A percentile compares a stretch with the other conserved stretches of the same genome.
These are phyloP conservation scores for Plasmodium knowlesi DNA, from an alignment of 169 alveolate genomes.

Conservation along the genomic window DNA sequence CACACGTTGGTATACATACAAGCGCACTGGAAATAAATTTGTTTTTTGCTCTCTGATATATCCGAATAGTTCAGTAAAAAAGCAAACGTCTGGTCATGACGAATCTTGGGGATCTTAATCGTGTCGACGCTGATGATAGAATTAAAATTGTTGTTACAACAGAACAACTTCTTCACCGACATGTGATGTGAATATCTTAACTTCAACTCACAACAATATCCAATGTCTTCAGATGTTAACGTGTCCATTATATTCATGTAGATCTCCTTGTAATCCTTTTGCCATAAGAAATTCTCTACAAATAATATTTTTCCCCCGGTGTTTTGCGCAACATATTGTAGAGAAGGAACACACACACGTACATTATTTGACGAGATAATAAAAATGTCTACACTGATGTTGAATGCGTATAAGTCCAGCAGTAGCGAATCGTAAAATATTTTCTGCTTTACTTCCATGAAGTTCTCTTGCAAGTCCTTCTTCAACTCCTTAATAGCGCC, in stretches of 20 bases:
- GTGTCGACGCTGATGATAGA: constrained; percentile 77
- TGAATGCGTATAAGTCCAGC: constrained; percentile 49
- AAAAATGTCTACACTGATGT: constrained; percentile 59
- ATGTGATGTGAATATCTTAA: constrained; percentile 77
- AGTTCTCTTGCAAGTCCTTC: constrained; percentile 31
- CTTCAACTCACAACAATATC: constrained; percentile 82
- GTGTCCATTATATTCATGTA: constrained; percentile 68
- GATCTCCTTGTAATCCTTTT: constrained; percentile 67
- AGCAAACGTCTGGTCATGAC: constrained; percentile 81
- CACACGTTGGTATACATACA: constrained; percentile 78
- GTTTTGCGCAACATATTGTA: constrained; percentile 73
- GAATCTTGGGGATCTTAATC: constrained; percentile 78
- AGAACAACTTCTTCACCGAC: constrained; percentile 73
- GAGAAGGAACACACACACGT: constrained; percentile 51
- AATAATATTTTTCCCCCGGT: constrained; percentile 79
- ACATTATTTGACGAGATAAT: constrained; percentile 56
- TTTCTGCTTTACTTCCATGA: constrained; percentile 50
- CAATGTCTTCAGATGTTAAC: constrained; percentile 72
- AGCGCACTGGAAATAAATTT: constrained; percentile 80
- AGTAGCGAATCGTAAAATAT: constrained; percentile 52
- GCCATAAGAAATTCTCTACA: constrained; percentile 42
- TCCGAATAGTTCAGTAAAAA: constrained; percentile 78
- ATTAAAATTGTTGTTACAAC: constrained; percentile 79
- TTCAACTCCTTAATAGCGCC: constrained; percentile 75
- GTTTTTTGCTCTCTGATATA: constrained; percentile 69